These are phyloP conservation scores for Diaporthe amygdali DNA, from an alignment of 2,329 filamentous ascomycete species.

Conservation along the genomic window DNA sequence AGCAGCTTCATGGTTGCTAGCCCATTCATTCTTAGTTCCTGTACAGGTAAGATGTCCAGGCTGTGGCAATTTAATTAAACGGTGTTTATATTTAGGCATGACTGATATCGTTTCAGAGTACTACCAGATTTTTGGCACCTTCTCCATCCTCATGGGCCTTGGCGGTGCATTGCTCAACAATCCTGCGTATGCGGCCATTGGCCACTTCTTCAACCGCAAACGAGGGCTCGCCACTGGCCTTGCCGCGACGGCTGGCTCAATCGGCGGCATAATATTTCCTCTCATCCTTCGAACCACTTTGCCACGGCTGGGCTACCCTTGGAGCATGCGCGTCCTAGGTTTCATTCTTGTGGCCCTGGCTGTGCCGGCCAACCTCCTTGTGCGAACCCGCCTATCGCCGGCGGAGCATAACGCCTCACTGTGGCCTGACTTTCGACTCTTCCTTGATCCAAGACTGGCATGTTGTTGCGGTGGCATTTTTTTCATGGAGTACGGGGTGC, in stretches of 20 bases:
- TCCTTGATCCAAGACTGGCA: slow-evolving; percentile 63
- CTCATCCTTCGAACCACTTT: slow-evolving; percentile 50
- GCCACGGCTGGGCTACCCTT: slow-evolving; percentile 51
- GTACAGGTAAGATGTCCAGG: slow-evolving; percentile 52
- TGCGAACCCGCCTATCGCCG: slow-evolving; percentile 60
- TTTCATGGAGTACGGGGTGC: slow-evolving; percentile 73
- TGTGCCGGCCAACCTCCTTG: slow-evolving; percentile 51
- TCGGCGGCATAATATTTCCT: slow-evolving; percentile 70
- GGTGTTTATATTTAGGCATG: neutral
- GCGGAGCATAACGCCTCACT: slow-evolving; percentile 35
- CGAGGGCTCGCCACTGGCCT: slow-evolving; percentile 80
- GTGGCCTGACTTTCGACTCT: slow-evolving; percentile 65
- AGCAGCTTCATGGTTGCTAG: slow-evolving; percentile 65
- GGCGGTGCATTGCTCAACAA: slow-evolving; percentile 80
- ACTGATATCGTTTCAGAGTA: slow-evolving; percentile 51
- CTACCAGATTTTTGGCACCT: slow-evolving; percentile 81
- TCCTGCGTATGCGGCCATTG: slow-evolving; percentile 75
- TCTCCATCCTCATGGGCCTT: slow-evolving; percentile 73
- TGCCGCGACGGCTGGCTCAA: slow-evolving; percentile 71
- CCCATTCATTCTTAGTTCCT: slow-evolving; percentile 71
- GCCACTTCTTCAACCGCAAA: slow-evolving; percentile 77
- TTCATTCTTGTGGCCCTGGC: slow-evolving; percentile 53
- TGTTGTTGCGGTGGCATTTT: slow-evolving; percentile 67
- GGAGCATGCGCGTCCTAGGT: slow-evolving; percentile 52
- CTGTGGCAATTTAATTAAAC: no score